A percentile compares a stretch with the other conserved stretches of the same genome.
phyloP scores from a whole-genome alignment of 2,329 filamentous ascomycete genomes.

The Pseudohalonectria lignicola region DNA sequence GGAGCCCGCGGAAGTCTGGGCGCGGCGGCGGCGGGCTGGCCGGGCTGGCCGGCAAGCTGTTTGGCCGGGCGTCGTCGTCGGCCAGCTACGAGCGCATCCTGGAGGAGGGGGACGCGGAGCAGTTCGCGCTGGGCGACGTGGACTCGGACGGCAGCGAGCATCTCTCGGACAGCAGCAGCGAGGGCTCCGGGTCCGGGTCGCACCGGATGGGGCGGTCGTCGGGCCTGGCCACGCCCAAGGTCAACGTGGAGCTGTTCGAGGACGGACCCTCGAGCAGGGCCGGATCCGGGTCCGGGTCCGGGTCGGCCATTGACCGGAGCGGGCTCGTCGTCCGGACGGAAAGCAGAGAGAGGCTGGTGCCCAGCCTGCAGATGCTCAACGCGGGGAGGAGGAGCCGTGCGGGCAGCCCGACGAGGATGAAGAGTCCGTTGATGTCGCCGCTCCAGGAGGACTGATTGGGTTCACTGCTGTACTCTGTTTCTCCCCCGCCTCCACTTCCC shows the following conservation, averaged over 20 bases:
- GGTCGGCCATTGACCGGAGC: slow-evolving; percentile 47
- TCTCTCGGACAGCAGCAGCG: slow-evolving; percentile 48
- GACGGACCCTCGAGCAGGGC: slow-evolving; percentile 20
- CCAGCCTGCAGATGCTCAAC: slow-evolving; percentile 40
- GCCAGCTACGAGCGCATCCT: slow-evolving; percentile 71
- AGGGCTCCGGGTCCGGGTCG: slow-evolving; percentile 20
- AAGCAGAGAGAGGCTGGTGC: slow-evolving; percentile 65
- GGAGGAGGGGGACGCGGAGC: slow-evolving; percentile 63
- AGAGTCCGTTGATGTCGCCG: slow-evolving; percentile 44
- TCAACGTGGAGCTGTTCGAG: slow-evolving; percentile 42
- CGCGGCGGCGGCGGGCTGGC: slow-evolving; percentile 29
- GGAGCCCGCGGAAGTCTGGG: slow-evolving; percentile 29
- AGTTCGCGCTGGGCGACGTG: slow-evolving; percentile 67
- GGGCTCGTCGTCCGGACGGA: slow-evolving; percentile 76
- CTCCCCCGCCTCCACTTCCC: neutral
- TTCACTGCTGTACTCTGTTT: neutral
- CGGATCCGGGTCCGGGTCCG: slow-evolving; percentile 13
- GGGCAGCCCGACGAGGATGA: slow-evolving; percentile 45
- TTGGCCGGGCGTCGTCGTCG: slow-evolving; percentile 37
- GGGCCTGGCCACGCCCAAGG: slow-evolving; percentile 57
- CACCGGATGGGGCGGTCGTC: slow-evolving; percentile 39
- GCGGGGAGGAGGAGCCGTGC: slow-evolving; percentile 46
- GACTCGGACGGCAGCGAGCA: slow-evolving; percentile 51
- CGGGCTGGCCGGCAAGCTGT: slow-evolving; percentile 49
- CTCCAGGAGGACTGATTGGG: slow-evolving; percentile 24